Evolutionary conservation across 1,284 basidiomycete species (phyloP).

Genomic region (Thecaphora frezii): DNA sequence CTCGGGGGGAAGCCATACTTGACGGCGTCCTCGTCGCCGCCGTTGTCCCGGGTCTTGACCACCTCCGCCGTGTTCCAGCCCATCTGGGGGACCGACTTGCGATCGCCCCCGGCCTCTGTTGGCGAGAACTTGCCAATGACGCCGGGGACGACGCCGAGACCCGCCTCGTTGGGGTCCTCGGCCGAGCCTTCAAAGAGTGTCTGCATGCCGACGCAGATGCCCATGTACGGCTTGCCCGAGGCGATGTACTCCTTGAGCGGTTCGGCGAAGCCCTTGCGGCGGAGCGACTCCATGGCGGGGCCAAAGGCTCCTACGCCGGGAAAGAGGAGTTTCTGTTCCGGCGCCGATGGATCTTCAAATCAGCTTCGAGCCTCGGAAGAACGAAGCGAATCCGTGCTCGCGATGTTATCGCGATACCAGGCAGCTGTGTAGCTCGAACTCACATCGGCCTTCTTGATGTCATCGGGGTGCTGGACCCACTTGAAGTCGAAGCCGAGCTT

Average conservation of each 20-base stretch:
- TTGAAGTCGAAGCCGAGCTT: conserved; percentile 84
- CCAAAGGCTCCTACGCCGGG: conserved; percentile 97
- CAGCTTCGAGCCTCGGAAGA: not conserved
- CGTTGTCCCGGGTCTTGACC: conserved; percentile 29
- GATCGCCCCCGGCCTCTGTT: conserved; percentile 42
- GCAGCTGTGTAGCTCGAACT: conserved; percentile 60
- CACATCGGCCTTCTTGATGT: conserved; percentile 86
- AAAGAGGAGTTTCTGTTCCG: conserved; percentile 81
- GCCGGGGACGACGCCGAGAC: conserved; percentile 55
- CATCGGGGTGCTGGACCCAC: conserved; percentile 82
- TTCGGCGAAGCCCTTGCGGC: conserved; percentile 73
- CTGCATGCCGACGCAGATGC: conserved; percentile 80
- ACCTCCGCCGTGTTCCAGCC: conserved; percentile 73
- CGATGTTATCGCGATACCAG: no score
- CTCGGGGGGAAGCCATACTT: conserved; percentile 38
- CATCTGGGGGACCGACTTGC: conserved; percentile 93
- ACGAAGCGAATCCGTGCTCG: not conserved
- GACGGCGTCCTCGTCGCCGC: conserved; percentile 21
- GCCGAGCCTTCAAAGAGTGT: conserved; percentile 79
- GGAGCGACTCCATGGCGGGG: conserved; percentile 79
- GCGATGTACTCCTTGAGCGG: conserved; percentile 81
- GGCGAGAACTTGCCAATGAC: conserved; percentile 40
- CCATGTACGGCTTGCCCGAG: conserved; percentile 83
- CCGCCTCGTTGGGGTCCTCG: conserved; percentile 46
- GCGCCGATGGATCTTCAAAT: not conserved